These are phyloP conservation scores for Crithidia mellificae DNA, from an alignment of 208 protist species.

Conservation along the genomic window DNA sequence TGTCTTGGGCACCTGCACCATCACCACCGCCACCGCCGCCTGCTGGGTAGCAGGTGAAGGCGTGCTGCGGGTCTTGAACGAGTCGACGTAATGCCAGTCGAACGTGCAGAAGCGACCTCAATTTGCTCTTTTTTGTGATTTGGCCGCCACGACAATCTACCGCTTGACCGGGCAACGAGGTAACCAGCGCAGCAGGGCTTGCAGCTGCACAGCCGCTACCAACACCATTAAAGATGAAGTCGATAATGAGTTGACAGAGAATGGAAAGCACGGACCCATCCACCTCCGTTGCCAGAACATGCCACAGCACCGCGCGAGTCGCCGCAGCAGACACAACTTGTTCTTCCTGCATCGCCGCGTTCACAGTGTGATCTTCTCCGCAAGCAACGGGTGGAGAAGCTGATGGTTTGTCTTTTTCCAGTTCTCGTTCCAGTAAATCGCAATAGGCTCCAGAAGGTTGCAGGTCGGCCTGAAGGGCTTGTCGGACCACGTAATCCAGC, in stretches of 20 bases:
- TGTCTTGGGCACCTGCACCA: too few species aligned
- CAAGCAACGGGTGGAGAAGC: neutral
- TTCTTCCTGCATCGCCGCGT: neutral
- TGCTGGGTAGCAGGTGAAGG: constrained; percentile 12
- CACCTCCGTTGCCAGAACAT: constrained; percentile 55
- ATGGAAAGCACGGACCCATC: constrained; percentile 35
- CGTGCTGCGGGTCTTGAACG: neutral
- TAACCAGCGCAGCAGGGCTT: too few species aligned
- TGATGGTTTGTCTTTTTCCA: too few species aligned
- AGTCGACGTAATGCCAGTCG: constrained; percentile 1
- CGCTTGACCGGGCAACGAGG: too few species aligned
- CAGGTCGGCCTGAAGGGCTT: constrained; percentile 13
- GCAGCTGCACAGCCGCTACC: too few species aligned
- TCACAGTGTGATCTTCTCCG: neutral
- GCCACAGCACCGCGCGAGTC: constrained; percentile 50
- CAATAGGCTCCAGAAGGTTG: constrained; percentile 12
- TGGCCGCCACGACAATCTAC: too few species aligned
- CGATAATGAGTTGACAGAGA: constrained; percentile 36
- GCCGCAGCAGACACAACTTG: neutral
- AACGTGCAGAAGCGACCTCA: neutral
- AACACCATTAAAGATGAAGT: constrained; percentile 5
- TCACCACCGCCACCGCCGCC: neutral
- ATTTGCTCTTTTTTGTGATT: too few species aligned
- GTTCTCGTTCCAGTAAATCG: neutral
- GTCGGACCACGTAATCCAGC: constrained; percentile 29